Evolutionary conservation across 805 yeast genomes (phyloP), one percentile per base, ranked within the genome.

Genomic region (Myxozyma sirexii): DNA sequence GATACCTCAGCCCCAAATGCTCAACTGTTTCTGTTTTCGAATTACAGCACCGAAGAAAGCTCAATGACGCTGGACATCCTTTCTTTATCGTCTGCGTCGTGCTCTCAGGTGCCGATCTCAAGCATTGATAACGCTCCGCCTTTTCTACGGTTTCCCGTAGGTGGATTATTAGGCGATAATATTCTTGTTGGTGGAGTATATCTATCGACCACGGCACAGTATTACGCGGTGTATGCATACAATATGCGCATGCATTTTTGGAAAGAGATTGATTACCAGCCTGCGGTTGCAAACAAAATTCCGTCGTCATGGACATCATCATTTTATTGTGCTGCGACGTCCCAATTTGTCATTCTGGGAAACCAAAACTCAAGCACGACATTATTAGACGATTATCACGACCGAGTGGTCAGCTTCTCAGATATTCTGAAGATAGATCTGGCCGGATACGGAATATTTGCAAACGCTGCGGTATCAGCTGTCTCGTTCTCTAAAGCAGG

Each of bases 131-230:
- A 39, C 7, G 37, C n/a, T 0, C 65, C 65, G 4, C 63, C 65
- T n/a, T 53, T 56, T 24, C 19, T 60, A 26, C 31, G 64, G 33
- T 60, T 60, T 29, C 63, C 63, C 15, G 24, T 35, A 7, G 64
- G 65, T 13, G 63, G 63, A 12, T 31, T 59, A 24, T 17, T 61
- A 10, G 53, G 57, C 17, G 58, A 61, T 23, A 49, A 55, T 23
- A 17, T 61, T 19, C 39, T 61, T 19, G 26, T 61, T 15, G 57
- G 53, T 12, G 65, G 65, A 2, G 45, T 48, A 3, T 55, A 50
- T 17, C 23, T 57, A 23, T 19, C 41, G 15, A 19, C 47, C 3
- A 37, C 24, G n/a, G 26, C 27, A 29, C 54, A 53, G 27, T 53
- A 48, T 23, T 61, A 57, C 45, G 54, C 59, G 27, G 47, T 61